Conservation (phyloP, 1,284 basidiomycete genomes). For the Coriolopsis trogii region DNA sequence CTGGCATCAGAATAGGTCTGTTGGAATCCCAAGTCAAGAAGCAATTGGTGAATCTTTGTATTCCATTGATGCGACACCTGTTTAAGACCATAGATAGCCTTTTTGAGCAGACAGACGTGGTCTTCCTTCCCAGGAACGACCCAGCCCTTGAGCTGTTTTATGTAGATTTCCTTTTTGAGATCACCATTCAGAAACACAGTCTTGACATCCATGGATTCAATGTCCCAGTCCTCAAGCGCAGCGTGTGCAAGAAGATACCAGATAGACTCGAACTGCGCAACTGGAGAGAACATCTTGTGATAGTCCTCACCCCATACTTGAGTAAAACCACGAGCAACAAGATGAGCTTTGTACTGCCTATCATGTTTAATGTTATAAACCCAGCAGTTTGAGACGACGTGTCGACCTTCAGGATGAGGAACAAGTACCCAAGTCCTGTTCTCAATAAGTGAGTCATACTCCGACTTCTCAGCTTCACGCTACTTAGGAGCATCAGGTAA, state of each 20-base stretch:
- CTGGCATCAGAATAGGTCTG: slow-evolving; percentile 6
- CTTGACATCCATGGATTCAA: slow-evolving; percentile 38
- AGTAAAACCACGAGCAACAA: slow-evolving; percentile 45
- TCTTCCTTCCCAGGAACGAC: slow-evolving; percentile 18
- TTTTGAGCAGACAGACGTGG: slow-evolving; percentile 16
- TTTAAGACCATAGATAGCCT: slow-evolving; percentile 27
- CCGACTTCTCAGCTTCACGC: not conserved
- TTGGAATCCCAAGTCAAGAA: slow-evolving; percentile 4
- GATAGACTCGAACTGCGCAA: slow-evolving; percentile 34
- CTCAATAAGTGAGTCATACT: slow-evolving; percentile 2
- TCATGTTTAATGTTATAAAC: slow-evolving; percentile 43
- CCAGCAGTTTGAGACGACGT: slow-evolving; percentile 22
- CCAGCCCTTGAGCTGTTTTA: slow-evolving; percentile 37
- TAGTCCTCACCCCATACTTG: slow-evolving; percentile 46
- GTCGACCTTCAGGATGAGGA: not conserved
- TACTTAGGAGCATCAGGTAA: not conserved
- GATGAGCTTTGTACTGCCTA: slow-evolving; percentile 28
- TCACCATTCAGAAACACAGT: slow-evolving; percentile 39
- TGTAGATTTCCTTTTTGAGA: slow-evolving; percentile 43
- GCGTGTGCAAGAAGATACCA: slow-evolving; percentile 36
- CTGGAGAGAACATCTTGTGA: slow-evolving; percentile 41
- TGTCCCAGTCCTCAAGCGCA: slow-evolving; percentile 28
- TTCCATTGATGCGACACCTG: slow-evolving; percentile 21
- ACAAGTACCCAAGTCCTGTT: not conserved
- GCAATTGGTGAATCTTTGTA: not conserved